Conservation (phyloP, 177 flowering plant genomes). For the Telopea speciosissima region DNA sequence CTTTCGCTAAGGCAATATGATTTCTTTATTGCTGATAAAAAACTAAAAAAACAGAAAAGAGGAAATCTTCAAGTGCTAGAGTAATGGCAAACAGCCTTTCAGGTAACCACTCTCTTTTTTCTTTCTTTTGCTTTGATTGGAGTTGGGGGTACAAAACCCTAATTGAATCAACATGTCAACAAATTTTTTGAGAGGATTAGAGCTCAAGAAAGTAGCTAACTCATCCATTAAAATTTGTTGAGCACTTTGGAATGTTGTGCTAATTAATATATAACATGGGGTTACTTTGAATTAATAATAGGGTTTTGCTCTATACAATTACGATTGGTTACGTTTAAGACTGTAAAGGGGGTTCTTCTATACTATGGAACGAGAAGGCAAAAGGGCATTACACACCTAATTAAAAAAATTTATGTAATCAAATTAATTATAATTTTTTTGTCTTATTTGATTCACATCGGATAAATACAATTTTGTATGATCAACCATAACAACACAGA, state of each 20-base stretch:
- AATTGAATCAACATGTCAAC: slow-evolving; percentile 37
- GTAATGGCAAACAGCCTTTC: slow-evolving; percentile 22
- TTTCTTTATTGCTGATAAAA: background rate
- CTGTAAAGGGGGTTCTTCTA: too few species aligned
- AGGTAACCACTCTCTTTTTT: slow-evolving; percentile 10
- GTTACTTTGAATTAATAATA: too few species aligned
- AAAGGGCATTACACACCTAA: too few species aligned
- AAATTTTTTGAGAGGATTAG: slow-evolving; percentile 35
- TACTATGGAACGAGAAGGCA: too few species aligned
- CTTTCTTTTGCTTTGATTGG: slow-evolving; percentile 15
- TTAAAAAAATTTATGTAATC: too few species aligned
- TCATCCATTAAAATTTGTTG: slow-evolving; percentile 20
- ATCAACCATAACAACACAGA: too few species aligned
- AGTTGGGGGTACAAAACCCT: slow-evolving; percentile 34
- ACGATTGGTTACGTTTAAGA: too few species aligned
- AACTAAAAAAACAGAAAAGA: background rate
- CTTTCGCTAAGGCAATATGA: background rate
- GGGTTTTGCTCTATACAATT: too few species aligned
- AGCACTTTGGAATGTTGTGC: slow-evolving; percentile 21
- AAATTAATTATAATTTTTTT: too few species aligned
- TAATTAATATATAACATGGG: too few species aligned
- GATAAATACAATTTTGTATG: too few species aligned
- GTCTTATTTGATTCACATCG: too few species aligned
- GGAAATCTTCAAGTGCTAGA: slow-evolving; percentile 17
- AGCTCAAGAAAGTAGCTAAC: slow-evolving; percentile 17